Base-by-base conservation (phyloP, 2,329 filamentous ascomycete genomes). In the Xylaria sp. region DNA sequence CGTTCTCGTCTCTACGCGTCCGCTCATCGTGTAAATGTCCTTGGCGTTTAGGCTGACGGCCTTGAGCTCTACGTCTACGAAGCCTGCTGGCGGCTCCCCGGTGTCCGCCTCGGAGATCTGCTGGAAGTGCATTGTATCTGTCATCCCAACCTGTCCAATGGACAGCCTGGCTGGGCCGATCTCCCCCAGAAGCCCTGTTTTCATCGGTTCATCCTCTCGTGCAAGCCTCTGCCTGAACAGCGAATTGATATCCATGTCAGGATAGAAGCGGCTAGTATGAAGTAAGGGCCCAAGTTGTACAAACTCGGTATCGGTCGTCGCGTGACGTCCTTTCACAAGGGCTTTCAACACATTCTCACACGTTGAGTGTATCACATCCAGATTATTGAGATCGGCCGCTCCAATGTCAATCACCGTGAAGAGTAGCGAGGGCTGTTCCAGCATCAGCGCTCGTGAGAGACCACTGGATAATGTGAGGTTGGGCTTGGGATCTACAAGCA, bases 231-330 rank as follows among this genome's bases (percentile, higher is more conserved):
- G 45, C n/a, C 45, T 29, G 17, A 60, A 60, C 17, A 60, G 36
- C 4, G 45, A 39, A 25, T 77, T 77, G 13, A 73, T 42, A 1
- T 51, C 15, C 0, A 38, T 2, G 15, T 74, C 73, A 1, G 74
- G 74, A 1, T 22, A 53, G 33, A 70, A 76, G 0, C 75, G 69
- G 33, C 74, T 77, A 29, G 73, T 53, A 39, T 73, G 53, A 2
- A 73, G 39, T 2, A 71, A 13, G 15, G 39, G 56, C 6, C 65
- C 29, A 1, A 15, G 5, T 5, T 69, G 50, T 0, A 73, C 62
- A 55, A 66, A 73, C 31, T 74, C 72, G 1, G 39, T 47, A 6
- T 58, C 55, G 5, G 9, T 33, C 13, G 27, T 44, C 15, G 20
- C 20, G 6, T 31, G 27, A 17, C 11, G 20, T n/a, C 56, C 29